Base-by-base conservation (phyloP, 2,329 filamentous ascomycete genomes). In the Amauroascus verrucosus region DNA sequence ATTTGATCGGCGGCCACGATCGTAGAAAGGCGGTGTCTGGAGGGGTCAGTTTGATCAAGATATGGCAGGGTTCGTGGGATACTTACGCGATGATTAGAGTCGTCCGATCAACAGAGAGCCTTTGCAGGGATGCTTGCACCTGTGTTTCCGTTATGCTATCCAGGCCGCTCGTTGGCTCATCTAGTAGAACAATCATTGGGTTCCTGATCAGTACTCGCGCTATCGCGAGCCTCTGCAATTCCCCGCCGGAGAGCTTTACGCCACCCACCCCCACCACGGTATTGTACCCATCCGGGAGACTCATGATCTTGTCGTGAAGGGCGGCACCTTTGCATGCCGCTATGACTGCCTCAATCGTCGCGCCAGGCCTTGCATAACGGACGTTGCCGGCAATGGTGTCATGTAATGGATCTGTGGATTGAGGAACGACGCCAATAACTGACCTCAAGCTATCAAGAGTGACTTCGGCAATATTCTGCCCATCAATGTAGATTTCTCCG, bases 1-100 rank as follows among this genome's bases (percentile, higher is more conserved):
- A 86, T 85, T 18, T 75, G 73, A 58, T 86, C 81, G 1, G 82
- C 81, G 56, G 82, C 82, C 72, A 81, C 80, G 50, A 85, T 79
- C 0, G 82, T 86, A 1, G 82, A 84, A 26, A 85, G 70, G 7
- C 82, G 78, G 63, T 85, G 82, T 11, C 33, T 35, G 33, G 4
- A 13, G 14, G 33, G 14, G 14, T 35, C 8, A n/a, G 8, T 14
- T 11, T 11, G 7, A 35, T 6, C 33, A 35, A 35, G 7, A 9
- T 13, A 35, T 35, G 33, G 7, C 11, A 2, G 11, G 14, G 33
- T n/a, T n/a, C n/a, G n/a, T n/a, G n/a, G 14, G 4, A 35, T 9
- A 14, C 33, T 35, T 35, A 35, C 3, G 76, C 75, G 57, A 78
- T 70, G 0, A 74, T 64, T 51, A 78, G 74, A 0, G 76, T 78